Base-by-base conservation (phyloP, 1,284 basidiomycete genomes). In the Malassezia nana region DNA sequence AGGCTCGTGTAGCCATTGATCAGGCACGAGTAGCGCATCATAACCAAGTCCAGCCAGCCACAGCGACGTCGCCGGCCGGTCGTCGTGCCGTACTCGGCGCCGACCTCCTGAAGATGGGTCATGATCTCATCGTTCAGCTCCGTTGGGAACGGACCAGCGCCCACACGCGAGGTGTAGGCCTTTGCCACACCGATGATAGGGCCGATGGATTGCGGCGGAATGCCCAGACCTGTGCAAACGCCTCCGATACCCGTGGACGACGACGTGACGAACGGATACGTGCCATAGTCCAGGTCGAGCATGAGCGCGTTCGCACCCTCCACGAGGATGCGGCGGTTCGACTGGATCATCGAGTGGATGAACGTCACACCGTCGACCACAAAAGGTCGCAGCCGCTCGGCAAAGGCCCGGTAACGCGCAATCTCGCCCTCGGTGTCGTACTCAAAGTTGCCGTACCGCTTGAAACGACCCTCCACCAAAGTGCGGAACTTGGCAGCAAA, bases 391-490 rank as follows among this genome's bases (percentile, higher is more conserved):
- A 98, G 79, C 7, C 89, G 82, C 60, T 86, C 83, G 6, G 92
- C 90, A 47, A 96, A 83, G 44, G 78, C 81, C 85, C 89, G 60
- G 80, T 96, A 95, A 31, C 90, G 84, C 65, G 82, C 71, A 55
- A 98, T 96, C 77, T 98, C 92, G 41, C 84, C 89, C 74, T 96
- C 92, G 9, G 92, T 96, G 75, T 98, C 92, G 72, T 96, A 98
- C 74, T 96, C 92, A 67, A 98, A 98, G 75, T 90, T 80, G 2
- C 94, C 92, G 72, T 98, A 98, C 45, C 92, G 86, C 79, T 98
- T 98, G 80, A 94, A 94, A 15, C 92, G 81, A 10, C 90, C 89
- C 75, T 98, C 94, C 45, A 98, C 92, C 57, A 96, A 80, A 75
- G 83, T 91, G 68, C 94, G 82, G 81, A 96, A 98, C 77, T 95